Evolutionary conservation across 495 filamentous ascomycete genomes (phyloP).

Genomic region (Friedmanniomyces endolithicus): DNA sequence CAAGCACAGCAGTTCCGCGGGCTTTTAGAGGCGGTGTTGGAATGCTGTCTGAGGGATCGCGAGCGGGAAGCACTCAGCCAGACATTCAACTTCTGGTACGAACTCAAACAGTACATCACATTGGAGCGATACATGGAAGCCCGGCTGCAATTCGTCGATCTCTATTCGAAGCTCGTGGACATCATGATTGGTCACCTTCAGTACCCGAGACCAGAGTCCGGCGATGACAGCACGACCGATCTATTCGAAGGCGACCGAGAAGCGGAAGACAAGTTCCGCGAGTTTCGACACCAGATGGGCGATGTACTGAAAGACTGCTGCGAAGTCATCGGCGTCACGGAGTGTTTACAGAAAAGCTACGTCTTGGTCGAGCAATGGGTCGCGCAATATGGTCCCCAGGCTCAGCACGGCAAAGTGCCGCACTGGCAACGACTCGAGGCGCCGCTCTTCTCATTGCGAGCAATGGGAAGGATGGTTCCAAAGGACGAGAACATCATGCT

Average conservation of each 20-base stretch:
- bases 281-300: slow-evolving; percentile 93
- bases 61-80: slow-evolving; percentile 80
- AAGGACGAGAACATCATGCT: slow-evolving; percentile 74
- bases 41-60: slow-evolving; percentile 75
- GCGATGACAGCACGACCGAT: slow-evolving; percentile 53
- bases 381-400: slow-evolving; percentile 61
- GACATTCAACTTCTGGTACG: slow-evolving; percentile 97
- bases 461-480: slow-evolving; percentile 95
- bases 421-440: slow-evolving; percentile 96
- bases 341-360: slow-evolving; percentile 80
- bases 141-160: slow-evolving; percentile 55
- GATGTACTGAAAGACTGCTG: slow-evolving; percentile 97
- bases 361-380: slow-evolving; percentile 78
- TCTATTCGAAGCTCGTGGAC: slow-evolving; percentile 80
- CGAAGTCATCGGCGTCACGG: slow-evolving; percentile 81
- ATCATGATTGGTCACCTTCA: slow-evolving; percentile 86
- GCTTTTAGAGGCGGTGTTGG: slow-evolving; percentile 81
- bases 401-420: slow-evolving; percentile 61
- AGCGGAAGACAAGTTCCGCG: slow-evolving; percentile 91
- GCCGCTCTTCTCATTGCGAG: slow-evolving; percentile 85
- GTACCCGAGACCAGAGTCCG: slow-evolving; percentile 62
- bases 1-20: slow-evolving; percentile 66
- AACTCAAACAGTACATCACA: slow-evolving; percentile 90
- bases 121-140: slow-evolving; percentile 80
- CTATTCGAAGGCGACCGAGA: slow-evolving; percentile 93